Percentiles rank a stretch among this genome's conserved stretches.
These are phyloP conservation scores for Kwoniella botswanensis DNA, from an alignment of 768 basidiomycete genomes.

Conservation along the genomic window DNA sequence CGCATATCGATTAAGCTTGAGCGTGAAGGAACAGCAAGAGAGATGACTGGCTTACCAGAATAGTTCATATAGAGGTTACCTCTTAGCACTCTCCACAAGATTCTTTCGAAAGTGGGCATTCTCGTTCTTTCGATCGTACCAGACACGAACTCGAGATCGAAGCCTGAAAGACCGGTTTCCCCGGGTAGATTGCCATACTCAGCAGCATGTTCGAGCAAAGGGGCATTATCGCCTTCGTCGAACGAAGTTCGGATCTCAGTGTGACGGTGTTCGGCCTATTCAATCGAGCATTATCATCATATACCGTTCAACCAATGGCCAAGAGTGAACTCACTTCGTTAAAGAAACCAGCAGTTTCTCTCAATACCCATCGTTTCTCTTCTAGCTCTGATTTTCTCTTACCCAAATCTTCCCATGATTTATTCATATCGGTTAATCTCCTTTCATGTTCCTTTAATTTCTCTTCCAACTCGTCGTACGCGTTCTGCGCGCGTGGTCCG, in stretches of 20 bases:
- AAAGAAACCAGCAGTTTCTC: conserved; percentile 96
- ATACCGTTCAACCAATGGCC: not conserved
- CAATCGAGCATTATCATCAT: not conserved
- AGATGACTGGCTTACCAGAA: conserved; percentile 45
- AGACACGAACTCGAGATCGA: conserved; percentile 97
- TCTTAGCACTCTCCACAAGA: conserved; percentile 95
- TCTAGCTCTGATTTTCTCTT: conserved; percentile 83
- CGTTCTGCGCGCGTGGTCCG: conserved; percentile 89
- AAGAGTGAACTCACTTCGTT: conserved; percentile 68
- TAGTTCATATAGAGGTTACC: conserved; percentile 98
- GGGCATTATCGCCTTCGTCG: conserved; percentile 78
- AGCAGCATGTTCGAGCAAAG: conserved; percentile 82
- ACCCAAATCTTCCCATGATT: conserved; percentile 84
- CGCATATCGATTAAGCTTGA: conserved; percentile 17
- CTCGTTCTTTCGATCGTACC: conserved; percentile 94
- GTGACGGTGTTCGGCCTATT: conserved; percentile 76
- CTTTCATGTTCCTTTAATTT: conserved; percentile 85
- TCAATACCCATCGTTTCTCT: conserved; percentile 91
- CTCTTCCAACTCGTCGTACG: conserved; percentile 88
- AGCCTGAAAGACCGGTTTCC: conserved; percentile 55
- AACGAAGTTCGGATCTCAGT: conserved; percentile 83
- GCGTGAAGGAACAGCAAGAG: not conserved
- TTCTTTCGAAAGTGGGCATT: conserved; percentile 91
- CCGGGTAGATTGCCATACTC: conserved; percentile 62
- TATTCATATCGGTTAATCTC: conserved; percentile 86